Conservation (phyloP, 306 rosid genomes). For the Cicer chorassanicum region DNA sequence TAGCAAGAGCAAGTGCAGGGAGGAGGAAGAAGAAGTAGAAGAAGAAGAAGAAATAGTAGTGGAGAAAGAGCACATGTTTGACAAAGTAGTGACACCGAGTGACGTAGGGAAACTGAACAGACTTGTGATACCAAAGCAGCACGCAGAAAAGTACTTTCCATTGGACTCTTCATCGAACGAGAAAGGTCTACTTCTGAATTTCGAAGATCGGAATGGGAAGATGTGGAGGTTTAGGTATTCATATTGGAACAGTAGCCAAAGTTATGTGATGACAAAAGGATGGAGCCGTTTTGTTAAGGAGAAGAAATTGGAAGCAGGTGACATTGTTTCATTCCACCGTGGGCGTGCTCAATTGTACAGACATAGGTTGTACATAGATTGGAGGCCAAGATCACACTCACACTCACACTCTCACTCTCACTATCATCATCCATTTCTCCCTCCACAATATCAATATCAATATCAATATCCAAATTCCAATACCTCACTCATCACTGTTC, state of each 20-base stretch:
- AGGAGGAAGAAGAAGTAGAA: constrained; percentile 2
- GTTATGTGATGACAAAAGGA: constrained; percentile 91
- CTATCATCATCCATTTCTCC: not conserved
- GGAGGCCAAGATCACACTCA: constrained; percentile 41
- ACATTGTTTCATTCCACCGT: constrained; percentile 77
- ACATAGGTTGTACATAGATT: constrained; percentile 70
- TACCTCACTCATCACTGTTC: not conserved
- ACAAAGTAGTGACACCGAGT: constrained; percentile 86
- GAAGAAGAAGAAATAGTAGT: not conserved
- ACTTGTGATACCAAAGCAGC: constrained; percentile 80
- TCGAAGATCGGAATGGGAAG: constrained; percentile 72
- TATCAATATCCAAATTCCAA: not conserved
- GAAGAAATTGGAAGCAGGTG: constrained; percentile 85
- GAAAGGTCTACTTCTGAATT: constrained; percentile 74
- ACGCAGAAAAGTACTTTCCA: constrained; percentile 84
- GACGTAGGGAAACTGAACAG: constrained; percentile 90
- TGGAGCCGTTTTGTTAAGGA: constrained; percentile 96
- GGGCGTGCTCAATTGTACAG: constrained; percentile 60
- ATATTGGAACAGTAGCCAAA: constrained; percentile 91
- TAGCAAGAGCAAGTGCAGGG: constrained; percentile 4
- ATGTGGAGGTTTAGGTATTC: constrained; percentile 85
- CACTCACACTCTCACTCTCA: not conserved
- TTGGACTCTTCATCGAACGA: constrained; percentile 71
- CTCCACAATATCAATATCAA: not conserved
- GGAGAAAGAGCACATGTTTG: constrained; percentile 86